Base-by-base conservation (phyloP, 176 grass and related monocot genomes). In the Phyllostachys edulis region DNA sequence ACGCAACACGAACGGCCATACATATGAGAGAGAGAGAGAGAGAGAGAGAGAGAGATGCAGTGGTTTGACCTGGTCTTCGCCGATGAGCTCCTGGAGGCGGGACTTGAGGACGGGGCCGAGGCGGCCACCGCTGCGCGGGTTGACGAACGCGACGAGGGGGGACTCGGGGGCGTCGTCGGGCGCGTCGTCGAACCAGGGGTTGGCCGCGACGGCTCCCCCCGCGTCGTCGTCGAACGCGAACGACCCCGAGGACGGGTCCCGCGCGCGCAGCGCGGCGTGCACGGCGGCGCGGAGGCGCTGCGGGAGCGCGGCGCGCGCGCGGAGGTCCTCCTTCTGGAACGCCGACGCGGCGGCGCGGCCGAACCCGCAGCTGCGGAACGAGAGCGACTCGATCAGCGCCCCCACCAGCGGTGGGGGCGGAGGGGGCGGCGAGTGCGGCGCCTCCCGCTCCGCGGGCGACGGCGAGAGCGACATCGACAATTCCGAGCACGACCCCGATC, bases 81-180 rank as follows among this genome's bases (percentile, higher is more conserved):
- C 93, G 65, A 95, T 94, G 80, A 98, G 86, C 29, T 92, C 89
- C 87, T 98, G 88, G 61, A 95, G 86, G 79, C 93, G 88, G 71
- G 89, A 67, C 80, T 95, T 98, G 70, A 98, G 86, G 88, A 98
- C 79, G 37, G 91, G 87, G 5, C 96, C 96, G 49, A 92, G 89
- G 39, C 91, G 92, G 1, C 91, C 93, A n/a, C 96, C 96, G 42
- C 96, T 98, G 26, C 88, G 91, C 61, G 91, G 94, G 84, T 98
- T 98, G 61, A 98, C 85, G 79, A 98, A 95, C 2, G 92, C 93
- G 44, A 98, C 59, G 27, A 98, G 79, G 16, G 96, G 96, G 34
- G 82, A 82, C 82, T 95, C 91, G 18, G 91, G 85, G 10, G 85
- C 84, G 82, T 95, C 93, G 17, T 95, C 89, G 63, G 55, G 41